A percentile compares a stretch with the other conserved stretches of the same genome.
phyloP scores from a whole-genome alignment of 108 stramenopile genomes.

The Pseudonitzschia pungens region DNA sequence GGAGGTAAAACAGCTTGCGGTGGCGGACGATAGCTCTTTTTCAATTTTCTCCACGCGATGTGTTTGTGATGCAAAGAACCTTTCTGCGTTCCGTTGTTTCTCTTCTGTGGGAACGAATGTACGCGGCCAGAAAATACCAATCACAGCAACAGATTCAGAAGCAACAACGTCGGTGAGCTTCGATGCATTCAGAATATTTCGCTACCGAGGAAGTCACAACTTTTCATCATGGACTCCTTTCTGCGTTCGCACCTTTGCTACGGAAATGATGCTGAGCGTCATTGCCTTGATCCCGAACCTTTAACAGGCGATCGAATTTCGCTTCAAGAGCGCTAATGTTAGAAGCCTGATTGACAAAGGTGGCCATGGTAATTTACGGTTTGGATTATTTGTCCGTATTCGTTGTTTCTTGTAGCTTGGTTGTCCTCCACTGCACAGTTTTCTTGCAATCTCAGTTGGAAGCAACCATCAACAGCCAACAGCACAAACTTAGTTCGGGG shows the following conservation, averaged over 20 bases:
- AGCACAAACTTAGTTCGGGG: no score
- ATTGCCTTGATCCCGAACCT: neutral
- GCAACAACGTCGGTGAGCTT: neutral
- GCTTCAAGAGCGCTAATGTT: conserved; percentile 36
- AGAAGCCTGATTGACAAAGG: conserved; percentile 37
- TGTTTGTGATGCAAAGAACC: conserved; percentile 21
- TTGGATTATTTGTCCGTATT: neutral
- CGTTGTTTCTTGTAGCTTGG: no score
- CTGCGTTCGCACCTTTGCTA: neutral
- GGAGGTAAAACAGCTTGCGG: conserved; percentile 25
- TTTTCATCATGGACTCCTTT: neutral
- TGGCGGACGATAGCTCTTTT: conserved; percentile 24
- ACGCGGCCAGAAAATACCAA: neutral
- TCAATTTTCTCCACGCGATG: conserved; percentile 18
- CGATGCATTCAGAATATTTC: neutral
- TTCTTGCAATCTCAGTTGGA: no score
- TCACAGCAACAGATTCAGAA: neutral
- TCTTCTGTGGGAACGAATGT: neutral
- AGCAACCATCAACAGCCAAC: no score
- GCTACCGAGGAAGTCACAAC: neutral
- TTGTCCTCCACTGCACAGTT: no score
- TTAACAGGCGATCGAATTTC: conserved; percentile 6
- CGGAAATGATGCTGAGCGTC: neutral
- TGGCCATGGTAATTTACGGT: conserved; percentile 23
- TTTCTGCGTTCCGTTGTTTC: neutral